Percentiles rank a stretch among this genome's conserved stretches.
Conservation (phyloP, 345 rosid genomes). For the Brassica rapa region DNA sequence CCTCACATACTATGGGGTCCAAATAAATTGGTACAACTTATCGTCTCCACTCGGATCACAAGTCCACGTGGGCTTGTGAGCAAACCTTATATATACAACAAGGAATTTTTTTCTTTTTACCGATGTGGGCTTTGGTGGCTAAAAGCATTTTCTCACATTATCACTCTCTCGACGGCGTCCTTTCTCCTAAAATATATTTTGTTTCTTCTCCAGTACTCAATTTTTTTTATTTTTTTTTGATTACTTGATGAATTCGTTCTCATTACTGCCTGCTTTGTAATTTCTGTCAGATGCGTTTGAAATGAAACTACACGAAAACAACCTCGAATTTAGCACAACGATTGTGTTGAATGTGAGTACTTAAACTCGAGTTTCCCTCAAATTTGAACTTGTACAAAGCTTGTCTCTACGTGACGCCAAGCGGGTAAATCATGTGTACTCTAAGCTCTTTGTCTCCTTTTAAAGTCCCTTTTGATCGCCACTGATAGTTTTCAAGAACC, state of each 20-base stretch:
- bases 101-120: too few relatives aligned
- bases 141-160: too few relatives aligned
- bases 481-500: too few relatives aligned
- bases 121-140: too few relatives aligned
- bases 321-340: constrained; percentile 87
- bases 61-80: background rate
- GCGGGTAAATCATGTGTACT: constrained; percentile 70
- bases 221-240: background rate
- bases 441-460: constrained; percentile 49
- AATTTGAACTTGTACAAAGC: constrained; percentile 78
- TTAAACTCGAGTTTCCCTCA: constrained; percentile 55
- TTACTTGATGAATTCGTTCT: background rate
- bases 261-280: background rate
- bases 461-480: too few relatives aligned
- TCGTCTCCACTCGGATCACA: background rate
- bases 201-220: background rate
- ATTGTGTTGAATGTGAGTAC: constrained; percentile 56
- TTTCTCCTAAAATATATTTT: background rate
- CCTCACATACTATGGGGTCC: too few relatives aligned
- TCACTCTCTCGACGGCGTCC: background rate
- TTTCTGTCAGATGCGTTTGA: background rate
- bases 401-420: constrained; percentile 86
- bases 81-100: background rate
- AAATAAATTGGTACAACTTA: background rate
- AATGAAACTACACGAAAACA: constrained; percentile 61